Percentiles rank a stretch among this genome's conserved stretches.
Conservation (phyloP, 441 rosid species). For the Gossypium schwendimanii region DNA sequence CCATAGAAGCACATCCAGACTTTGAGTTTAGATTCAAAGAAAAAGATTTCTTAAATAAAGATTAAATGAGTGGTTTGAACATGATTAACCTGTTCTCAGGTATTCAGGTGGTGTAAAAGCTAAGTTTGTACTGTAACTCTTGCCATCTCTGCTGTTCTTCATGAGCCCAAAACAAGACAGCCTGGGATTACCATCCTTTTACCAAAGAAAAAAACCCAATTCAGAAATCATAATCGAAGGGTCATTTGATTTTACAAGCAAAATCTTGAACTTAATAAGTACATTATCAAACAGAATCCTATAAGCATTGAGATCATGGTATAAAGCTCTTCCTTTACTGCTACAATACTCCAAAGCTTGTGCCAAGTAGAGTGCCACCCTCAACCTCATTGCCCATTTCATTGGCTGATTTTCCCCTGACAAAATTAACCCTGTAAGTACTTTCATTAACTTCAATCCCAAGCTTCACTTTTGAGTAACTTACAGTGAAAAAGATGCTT, state of each 20-base stretch:
- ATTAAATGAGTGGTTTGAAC: background rate
- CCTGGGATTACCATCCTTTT: constrained; percentile 86
- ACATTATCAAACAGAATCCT: constrained; percentile 69
- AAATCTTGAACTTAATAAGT: background rate
- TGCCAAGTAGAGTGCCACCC: constrained; percentile 52
- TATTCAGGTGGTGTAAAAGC: constrained; percentile 99
- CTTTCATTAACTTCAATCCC: background rate
- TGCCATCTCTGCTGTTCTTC: constrained; percentile 96
- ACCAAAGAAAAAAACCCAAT: background rate
- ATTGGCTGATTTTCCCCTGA: constrained; percentile 56
- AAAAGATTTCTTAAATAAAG: background rate
- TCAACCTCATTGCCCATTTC: constrained; percentile 60
- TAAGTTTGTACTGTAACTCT: constrained; percentile 92
- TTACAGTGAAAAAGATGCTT: constrained; percentile 72
- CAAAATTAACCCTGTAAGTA: background rate
- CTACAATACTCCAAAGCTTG: constrained; percentile 53
- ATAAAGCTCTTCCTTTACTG: constrained; percentile 54
- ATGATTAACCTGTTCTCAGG: constrained; percentile 64
- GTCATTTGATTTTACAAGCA: background rate
- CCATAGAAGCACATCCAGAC: constrained; percentile 13
- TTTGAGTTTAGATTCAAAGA: constrained; percentile 1
- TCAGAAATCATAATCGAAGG: background rate
- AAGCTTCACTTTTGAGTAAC: background rate
- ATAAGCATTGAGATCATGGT: constrained; percentile 74
- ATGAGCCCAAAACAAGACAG: constrained; percentile 94